Conservation (phyloP, 148 eudicot genomes). For the Silene conica region DNA sequence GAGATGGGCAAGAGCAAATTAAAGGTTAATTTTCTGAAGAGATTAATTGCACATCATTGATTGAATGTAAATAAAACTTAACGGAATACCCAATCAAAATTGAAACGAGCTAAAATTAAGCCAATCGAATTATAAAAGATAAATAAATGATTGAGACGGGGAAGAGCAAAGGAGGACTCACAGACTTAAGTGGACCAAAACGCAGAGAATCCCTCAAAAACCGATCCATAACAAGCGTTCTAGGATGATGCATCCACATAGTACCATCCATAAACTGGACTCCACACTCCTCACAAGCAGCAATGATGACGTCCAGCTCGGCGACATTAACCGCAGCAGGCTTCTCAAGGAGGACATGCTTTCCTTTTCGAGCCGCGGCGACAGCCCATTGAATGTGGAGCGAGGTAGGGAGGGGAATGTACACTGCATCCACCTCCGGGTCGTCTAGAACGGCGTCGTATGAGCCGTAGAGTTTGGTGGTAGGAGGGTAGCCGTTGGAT, state of each 20-base stretch:
- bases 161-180: slow-evolving; percentile 16
- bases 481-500: slow-evolving; percentile 35
- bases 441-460: slow-evolving; percentile 61
- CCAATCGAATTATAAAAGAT: not conserved
- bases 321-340: slow-evolving; percentile 52
- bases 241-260: slow-evolving; percentile 64
- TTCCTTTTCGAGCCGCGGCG: slow-evolving; percentile 62
- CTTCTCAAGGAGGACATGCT: slow-evolving; percentile 70
- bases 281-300: slow-evolving; percentile 46
- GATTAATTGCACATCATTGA: no score
- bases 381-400: slow-evolving; percentile 67
- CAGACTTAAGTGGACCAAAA: slow-evolving; percentile 48
- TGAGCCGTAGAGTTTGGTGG: slow-evolving; percentile 48
- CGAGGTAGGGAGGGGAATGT: slow-evolving; percentile 67
- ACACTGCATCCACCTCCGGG: slow-evolving; percentile 67
- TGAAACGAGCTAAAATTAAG: no score
- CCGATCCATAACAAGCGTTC: slow-evolving; percentile 34
- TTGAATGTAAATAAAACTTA: no score
- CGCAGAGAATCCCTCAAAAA: slow-evolving; percentile 31
- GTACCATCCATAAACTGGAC: slow-evolving; percentile 73
- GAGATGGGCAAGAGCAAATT: no score
- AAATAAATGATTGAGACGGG: not conserved
- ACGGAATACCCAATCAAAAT: no score
- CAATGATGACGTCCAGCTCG: slow-evolving; percentile 59
- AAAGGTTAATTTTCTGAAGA: no score